phyloP scores from a whole-genome alignment of 352 stramenopile genomes.

The Aphanomyces stellatus region DNA sequence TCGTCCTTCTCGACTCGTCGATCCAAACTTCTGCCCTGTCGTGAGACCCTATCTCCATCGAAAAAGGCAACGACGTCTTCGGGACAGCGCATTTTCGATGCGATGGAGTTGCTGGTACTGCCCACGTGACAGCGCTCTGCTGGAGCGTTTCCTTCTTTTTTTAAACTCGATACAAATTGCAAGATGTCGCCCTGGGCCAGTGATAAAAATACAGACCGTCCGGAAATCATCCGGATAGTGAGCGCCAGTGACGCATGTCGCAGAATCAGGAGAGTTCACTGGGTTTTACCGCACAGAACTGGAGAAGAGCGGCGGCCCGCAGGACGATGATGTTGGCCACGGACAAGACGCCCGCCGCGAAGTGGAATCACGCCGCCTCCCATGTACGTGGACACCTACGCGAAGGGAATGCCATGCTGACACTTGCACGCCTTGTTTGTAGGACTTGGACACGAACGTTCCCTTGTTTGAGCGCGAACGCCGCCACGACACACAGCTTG shows the following conservation, averaged over 20 bases:
- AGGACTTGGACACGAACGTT: conserved; percentile 60
- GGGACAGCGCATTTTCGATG: too few relatives aligned
- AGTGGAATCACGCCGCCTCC: not conserved
- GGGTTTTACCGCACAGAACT: too few relatives aligned
- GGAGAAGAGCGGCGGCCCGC: too few relatives aligned
- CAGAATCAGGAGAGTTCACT: not conserved
- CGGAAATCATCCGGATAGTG: not conserved
- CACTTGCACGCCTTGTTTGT: not conserved
- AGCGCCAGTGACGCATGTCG: not conserved
- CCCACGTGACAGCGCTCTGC: too few relatives aligned
- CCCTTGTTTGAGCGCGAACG: conserved; percentile 82
- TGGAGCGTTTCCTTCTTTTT: too few relatives aligned
- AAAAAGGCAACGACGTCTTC: too few relatives aligned
- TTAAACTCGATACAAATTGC: too few relatives aligned
- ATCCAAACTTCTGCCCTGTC: too few relatives aligned
- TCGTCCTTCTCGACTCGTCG: too few relatives aligned
- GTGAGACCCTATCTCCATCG: too few relatives aligned
- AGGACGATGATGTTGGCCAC: conserved; percentile 4
- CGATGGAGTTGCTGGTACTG: too few relatives aligned
- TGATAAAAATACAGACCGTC: not conserved
- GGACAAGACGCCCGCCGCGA: conserved; percentile 2
- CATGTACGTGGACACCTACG: not conserved
- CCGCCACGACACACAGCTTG: conserved; percentile 73
- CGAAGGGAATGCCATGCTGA: not conserved
- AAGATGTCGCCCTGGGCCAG: too few relatives aligned